Percentiles rank a stretch among this genome's conserved stretches.
These are phyloP conservation scores for Fragaria nilgerrensis DNA, from an alignment of 306 rosid species.

Conservation along the genomic window DNA sequence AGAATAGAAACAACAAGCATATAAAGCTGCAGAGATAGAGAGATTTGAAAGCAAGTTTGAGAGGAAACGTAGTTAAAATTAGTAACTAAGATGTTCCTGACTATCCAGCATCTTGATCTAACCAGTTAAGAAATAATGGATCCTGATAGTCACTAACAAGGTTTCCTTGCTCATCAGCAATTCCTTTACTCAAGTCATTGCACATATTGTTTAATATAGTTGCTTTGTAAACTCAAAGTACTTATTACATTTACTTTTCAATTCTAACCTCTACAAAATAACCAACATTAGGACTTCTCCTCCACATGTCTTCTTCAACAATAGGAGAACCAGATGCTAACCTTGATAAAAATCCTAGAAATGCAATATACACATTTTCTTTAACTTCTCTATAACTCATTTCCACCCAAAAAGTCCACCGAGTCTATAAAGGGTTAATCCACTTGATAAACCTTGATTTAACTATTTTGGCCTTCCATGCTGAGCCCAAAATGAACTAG, in stretches of 20 bases:
- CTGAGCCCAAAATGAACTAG: background rate
- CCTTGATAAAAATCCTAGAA: background rate
- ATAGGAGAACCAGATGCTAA: background rate
- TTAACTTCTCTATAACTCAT: background rate
- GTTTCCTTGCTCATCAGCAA: background rate
- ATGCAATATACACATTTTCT: background rate
- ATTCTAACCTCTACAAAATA: background rate
- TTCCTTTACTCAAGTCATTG: background rate
- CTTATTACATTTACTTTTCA: background rate
- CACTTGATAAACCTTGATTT: background rate
- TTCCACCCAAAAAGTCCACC: background rate
- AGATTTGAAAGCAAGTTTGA: background rate
- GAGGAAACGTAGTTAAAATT: background rate
- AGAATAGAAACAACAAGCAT: background rate
- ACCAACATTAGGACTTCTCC: background rate
- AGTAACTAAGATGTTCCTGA: background rate
- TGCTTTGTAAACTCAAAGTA: background rate
- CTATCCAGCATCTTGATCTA: background rate
- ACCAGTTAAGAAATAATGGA: background rate
- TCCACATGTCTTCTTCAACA: background rate
- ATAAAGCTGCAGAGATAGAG: background rate
- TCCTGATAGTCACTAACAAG: background rate
- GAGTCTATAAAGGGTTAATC: background rate
- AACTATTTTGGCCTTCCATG: background rate
- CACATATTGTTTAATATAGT: background rate